Evolutionary conservation across 306 rosid genomes (phyloP).

Genomic region (Carpinus fangiana): DNA sequence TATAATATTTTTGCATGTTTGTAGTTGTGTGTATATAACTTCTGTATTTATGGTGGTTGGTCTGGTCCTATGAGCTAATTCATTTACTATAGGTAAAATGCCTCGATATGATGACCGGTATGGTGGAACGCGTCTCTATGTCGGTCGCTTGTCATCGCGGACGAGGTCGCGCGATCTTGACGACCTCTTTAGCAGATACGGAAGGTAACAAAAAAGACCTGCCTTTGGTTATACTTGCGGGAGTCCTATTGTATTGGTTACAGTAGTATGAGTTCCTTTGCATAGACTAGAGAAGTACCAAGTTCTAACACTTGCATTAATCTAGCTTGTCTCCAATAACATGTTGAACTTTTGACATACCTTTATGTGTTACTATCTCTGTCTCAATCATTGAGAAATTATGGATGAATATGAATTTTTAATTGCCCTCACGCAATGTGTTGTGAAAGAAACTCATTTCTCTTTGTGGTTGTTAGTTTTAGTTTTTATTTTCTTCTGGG

Average conservation of each 20-base stretch:
- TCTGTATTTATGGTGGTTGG: neutral
- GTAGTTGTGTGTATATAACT: neutral
- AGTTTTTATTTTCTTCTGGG: neutral
- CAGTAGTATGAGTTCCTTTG: constrained; percentile 16
- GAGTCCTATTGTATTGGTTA: neutral
- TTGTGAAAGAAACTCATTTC: neutral
- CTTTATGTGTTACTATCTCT: neutral
- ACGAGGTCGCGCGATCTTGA: constrained; percentile 78
- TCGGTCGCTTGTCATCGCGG: constrained; percentile 63
- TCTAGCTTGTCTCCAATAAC: neutral
- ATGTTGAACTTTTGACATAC: neutral
- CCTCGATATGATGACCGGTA: constrained; percentile 81
- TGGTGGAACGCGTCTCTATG: constrained; percentile 69
- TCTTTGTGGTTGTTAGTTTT: neutral
- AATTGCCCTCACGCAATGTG: neutral
- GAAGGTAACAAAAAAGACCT: constrained; percentile 44
- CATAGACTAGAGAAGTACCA: neutral
- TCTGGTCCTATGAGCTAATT: neutral
- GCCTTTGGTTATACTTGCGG: neutral
- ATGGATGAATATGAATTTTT: neutral
- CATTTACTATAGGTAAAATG: constrained; percentile 42
- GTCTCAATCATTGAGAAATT: neutral
- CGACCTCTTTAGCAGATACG: constrained; percentile 68
- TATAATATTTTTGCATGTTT: neutral
- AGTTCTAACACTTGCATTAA: neutral